phyloP scores from a whole-genome alignment of 2,329 filamentous ascomycete species.

The Triangularia verruculosa region DNA sequence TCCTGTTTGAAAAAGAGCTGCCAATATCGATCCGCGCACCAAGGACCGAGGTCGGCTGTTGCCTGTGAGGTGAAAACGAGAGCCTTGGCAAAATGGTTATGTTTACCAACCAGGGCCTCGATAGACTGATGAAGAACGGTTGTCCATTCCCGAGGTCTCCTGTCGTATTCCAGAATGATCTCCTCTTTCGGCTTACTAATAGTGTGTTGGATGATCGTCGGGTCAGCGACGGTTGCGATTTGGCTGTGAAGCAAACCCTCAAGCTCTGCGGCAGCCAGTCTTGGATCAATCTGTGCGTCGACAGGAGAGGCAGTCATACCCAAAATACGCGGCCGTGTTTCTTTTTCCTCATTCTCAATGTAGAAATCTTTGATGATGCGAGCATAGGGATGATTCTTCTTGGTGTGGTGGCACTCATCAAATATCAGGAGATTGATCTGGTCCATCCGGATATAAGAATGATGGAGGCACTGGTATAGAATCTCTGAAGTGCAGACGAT shows the following conservation, averaged over 20 bases:
- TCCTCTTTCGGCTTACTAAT: slow-evolving; percentile 60
- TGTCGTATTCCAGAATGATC: slow-evolving; percentile 52
- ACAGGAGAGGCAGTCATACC: slow-evolving; percentile 98
- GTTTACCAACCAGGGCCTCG: slow-evolving; percentile 40
- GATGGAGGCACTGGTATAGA: slow-evolving; percentile 71
- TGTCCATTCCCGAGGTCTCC: slow-evolving; percentile 49
- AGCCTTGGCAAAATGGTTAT: slow-evolving; percentile 50
- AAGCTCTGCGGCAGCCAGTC: slow-evolving; percentile 66
- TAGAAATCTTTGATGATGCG: slow-evolving; percentile 89
- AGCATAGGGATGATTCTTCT: slow-evolving; percentile 89
- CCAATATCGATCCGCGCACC: slow-evolving; percentile 86
- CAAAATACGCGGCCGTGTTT: slow-evolving; percentile 70
- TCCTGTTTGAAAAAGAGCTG: slow-evolving; percentile 63
- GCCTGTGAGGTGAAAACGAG: slow-evolving; percentile 60
- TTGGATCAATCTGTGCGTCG: slow-evolving; percentile 74
- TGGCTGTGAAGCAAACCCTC: slow-evolving; percentile 75
- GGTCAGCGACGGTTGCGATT: slow-evolving; percentile 69
- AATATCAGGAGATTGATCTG: slow-evolving; percentile 90
- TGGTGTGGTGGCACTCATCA: slow-evolving; percentile 94
- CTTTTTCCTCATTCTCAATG: slow-evolving; percentile 42
- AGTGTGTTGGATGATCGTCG: slow-evolving; percentile 55
- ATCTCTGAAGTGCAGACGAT: slow-evolving; percentile 93
- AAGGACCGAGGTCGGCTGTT: slow-evolving; percentile 68
- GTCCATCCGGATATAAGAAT: slow-evolving; percentile 74
- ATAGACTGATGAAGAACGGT: slow-evolving; percentile 65